Evolutionary conservation across 2,329 filamentous ascomycete species (phyloP), one percentile per base, ranked within the genome.

Genomic region (Aschersonia sp.): DNA sequence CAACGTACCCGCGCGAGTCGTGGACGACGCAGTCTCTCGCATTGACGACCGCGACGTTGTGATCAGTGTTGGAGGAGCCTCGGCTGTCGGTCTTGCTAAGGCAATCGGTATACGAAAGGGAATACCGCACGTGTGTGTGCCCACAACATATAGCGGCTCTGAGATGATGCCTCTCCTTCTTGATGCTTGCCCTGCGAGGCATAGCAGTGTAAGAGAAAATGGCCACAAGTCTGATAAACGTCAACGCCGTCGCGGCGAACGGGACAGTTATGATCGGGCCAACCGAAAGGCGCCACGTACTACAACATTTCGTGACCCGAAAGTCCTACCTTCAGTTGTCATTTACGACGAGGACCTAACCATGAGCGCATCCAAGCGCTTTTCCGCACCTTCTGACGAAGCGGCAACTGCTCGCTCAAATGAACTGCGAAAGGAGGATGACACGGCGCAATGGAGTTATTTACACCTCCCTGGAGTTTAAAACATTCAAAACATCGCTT

Each of bases 1-100:
- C 43, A 58, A 56, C 46, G 55, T 59, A 12, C 55, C 57, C 12
- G 54, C 52, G 45, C 53, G 52, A 10, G 52, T 60, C 42, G 55
- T 62, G 14, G 57, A 59, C 44, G 57, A 59, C 22, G 58, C 57
- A 7, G 51, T 62, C 22, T 47, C 55, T 5, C 54, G 57, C 12
- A 57, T 63, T 5, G 47, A 57, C 5, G 62, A 61, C 4, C 71
- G 72, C 14, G 79, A 83, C 58, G 70, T 70, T 31, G 66, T 82
- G 40, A 64, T 81, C 43, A 79, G 75, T 41, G 74, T 83, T 50
- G 79, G 79, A 5, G 78, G 78, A 46, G 76, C 77, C 31, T 79
- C 75, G 47, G 79, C 78, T 2, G 76, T 79, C 46, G 76, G 76
- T 2, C 60, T 83, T 29, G 75, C 75, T 2, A 74, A 76, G 53